Evolutionary conservation across 1,284 basidiomycete species (phyloP), one percentile per base, ranked within the genome.

Genomic region (Cutaneotrichosporon arboriforme): DNA sequence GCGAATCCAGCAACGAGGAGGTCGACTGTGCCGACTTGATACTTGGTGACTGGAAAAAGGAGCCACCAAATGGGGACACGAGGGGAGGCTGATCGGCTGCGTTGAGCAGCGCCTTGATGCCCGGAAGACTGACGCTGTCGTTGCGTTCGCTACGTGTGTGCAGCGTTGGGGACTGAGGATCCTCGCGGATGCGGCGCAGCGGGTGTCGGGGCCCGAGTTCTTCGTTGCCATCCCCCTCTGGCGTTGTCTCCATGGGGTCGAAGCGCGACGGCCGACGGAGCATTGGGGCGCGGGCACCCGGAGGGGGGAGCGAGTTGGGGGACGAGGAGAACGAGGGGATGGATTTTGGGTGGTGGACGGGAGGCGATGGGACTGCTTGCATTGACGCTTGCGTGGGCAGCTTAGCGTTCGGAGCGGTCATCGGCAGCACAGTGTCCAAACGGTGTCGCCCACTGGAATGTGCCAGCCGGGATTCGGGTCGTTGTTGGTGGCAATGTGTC

Each of bases 201-300:
- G 68, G 67, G 59, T 72, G 71, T 37, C 65, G 57, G 17, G 59
- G 45, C n/a, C 68, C 67, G 4, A 69, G 60, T 26, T 69, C 69
- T 4, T 61, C 70, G 41, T 72, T 65, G 2, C 58, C 62, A 5
- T 69, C 67, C 4, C 65, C 65, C 14, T 69, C 68, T 5, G 49
- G 50, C 15, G 61, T 57, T 10, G 63, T 61, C 17, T 61, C 63
- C 66, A 73, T 69, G 0, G 71, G 71, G 51, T 73, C 71, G 44
- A 69, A 68, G 20, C 70, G 57, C 7, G 64, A 66, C 41, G 58
- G 56, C 20, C 68, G 49, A 17, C 59, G 53, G 20, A 58, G 51
- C 54, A 54, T 59, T 21, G 57, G 57, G 21, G 54, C 33, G 40
- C 57, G 57, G 23, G 57, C 57, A 31, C 57, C 57, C 18, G 54